Conservation (phyloP, 345 rosid species). For the Durio zibethinus region DNA sequence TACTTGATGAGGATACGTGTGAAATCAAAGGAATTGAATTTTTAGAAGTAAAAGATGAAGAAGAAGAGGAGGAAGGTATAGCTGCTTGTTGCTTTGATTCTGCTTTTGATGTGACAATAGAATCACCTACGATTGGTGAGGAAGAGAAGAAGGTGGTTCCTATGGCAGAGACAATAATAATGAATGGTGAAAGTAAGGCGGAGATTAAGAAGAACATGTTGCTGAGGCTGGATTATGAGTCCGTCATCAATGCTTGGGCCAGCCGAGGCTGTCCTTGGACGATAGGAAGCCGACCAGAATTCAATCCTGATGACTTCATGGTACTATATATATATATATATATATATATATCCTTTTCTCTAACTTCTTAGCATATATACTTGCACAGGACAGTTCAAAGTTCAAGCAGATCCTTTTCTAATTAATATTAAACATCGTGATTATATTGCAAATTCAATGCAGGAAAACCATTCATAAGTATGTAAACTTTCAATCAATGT, state of each 20-base stretch:
- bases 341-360: neutral
- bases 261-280: constrained; percentile 18
- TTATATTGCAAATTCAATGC: neutral
- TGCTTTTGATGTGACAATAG: neutral
- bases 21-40: constrained; percentile 19
- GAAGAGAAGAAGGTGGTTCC: neutral
- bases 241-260: constrained; percentile 7
- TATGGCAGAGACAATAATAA: neutral
- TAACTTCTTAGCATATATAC: neutral
- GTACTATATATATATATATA: neutral
- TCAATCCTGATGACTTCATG: constrained; percentile 10
- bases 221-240: constrained; percentile 15
- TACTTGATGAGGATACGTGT: constrained; percentile 25
- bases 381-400: neutral
- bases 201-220: constrained; percentile 3
- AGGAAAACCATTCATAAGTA: neutral
- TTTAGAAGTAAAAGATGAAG: constrained; percentile 31
- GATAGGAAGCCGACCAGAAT: constrained; percentile 7
- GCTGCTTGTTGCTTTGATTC: constrained; percentile 7
- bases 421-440: neutral
- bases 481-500: neutral
- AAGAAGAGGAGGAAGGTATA: neutral
- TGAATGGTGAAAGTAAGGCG: neutral
- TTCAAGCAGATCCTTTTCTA: neutral
- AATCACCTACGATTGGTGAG: neutral